A percentile compares a stretch with the other conserved stretches of the same genome.
These are phyloP conservation scores for Coprinellus micaceus DNA, from an alignment of 768 basidiomycete species.

Conservation along the genomic window DNA sequence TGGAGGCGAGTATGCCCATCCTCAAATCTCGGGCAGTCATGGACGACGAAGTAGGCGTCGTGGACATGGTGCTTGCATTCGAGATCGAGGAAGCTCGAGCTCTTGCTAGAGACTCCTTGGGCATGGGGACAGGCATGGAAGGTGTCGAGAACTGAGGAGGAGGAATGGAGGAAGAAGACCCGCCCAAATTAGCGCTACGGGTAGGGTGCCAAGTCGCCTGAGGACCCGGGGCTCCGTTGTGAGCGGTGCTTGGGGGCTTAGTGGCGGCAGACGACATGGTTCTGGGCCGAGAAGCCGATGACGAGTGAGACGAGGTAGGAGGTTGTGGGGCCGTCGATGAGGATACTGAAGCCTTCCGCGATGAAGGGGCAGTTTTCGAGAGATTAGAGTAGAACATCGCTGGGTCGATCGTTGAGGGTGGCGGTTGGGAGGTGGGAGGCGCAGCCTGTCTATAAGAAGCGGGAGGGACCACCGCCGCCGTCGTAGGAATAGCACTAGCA, in stretches of 20 bases:
- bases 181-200: not conserved
- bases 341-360: not conserved
- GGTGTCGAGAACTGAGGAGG: too few relatives aligned
- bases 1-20: constrained; percentile 10
- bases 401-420: not conserved
- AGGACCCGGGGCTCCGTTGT: not conserved
- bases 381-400: constrained; percentile 1
- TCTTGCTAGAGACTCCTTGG: not conserved
- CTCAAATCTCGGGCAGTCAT: constrained; percentile 18
- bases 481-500: not conserved
- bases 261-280: not conserved
- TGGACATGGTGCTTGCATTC: not conserved
- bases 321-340: not conserved
- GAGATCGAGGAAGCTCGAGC: not conserved
- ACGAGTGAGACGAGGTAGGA: not conserved
- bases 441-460: not conserved
- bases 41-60: constrained; percentile 11
- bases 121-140: not conserved
- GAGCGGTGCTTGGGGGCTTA: not conserved
- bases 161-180: not conserved
- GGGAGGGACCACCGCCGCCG: not conserved
- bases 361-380: not conserved
- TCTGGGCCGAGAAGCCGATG: not conserved
- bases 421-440: not conserved
- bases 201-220: not conserved